Percentiles rank a stretch among this genome's conserved stretches.
Conservation (phyloP, 306 rosid species). For the Acacia confusa region DNA sequence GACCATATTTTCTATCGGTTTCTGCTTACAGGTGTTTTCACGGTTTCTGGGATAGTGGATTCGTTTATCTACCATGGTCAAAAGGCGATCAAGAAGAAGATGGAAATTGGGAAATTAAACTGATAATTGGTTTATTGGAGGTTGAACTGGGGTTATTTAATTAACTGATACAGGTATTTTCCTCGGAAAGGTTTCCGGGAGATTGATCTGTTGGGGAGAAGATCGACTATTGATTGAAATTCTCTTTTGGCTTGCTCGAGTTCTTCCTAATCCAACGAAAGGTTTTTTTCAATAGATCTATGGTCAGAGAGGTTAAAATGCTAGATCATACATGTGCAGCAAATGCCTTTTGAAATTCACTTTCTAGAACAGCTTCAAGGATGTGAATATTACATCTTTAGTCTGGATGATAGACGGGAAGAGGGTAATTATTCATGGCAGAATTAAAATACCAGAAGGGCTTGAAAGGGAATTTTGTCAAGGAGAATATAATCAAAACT, state of each 20-base stretch:
- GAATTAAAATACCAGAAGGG: neutral
- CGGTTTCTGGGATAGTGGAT: conserved; percentile 95
- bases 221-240: conserved; percentile 36
- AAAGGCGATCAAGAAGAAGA: conserved; percentile 92
- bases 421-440: neutral
- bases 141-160: conserved; percentile 31
- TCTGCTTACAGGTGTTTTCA: conserved; percentile 70
- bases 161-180: conserved; percentile 11
- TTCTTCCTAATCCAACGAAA: conserved; percentile 42
- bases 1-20: neutral
- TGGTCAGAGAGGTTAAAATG: conserved; percentile 30
- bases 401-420: neutral
- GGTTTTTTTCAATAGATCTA: conserved; percentile 24
- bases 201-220: conserved; percentile 37
- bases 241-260: conserved; percentile 35
- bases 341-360: conserved; percentile 29
- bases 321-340: conserved; percentile 28
- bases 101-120: conserved; percentile 90
- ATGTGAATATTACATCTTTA: conserved; percentile 26
- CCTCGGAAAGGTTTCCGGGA: conserved; percentile 43
- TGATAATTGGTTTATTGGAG: conserved; percentile 37
- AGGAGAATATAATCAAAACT: neutral
- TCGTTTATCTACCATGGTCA: conserved; percentile 97
- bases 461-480: neutral
- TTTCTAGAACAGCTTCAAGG: conserved; percentile 25